Evolutionary conservation across 345 rosid species (phyloP).

Genomic region (Brassica incana): DNA sequence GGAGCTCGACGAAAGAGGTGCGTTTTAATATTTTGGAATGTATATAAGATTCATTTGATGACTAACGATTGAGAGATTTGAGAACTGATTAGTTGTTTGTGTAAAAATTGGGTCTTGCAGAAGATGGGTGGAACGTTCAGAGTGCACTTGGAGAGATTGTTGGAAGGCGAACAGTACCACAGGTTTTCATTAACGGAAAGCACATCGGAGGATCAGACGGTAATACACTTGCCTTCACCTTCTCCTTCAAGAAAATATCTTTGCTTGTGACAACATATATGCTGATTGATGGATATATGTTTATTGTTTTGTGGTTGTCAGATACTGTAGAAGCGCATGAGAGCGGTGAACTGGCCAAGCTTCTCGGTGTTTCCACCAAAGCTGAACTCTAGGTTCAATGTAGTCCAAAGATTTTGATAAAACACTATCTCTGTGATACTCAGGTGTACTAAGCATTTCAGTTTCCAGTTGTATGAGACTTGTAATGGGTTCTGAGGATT

Average conservation of each 20-base stretch:
- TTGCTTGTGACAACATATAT: slow-evolving; percentile 1
- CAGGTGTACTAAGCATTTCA: slow-evolving; percentile 3
- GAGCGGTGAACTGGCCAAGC: slow-evolving; percentile 69
- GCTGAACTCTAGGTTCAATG: slow-evolving; percentile 49
- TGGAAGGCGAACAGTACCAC: slow-evolving; percentile 87
- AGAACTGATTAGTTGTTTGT: neutral
- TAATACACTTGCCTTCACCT: slow-evolving; percentile 33
- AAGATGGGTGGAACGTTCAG: slow-evolving; percentile 76
- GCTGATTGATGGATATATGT: slow-evolving; percentile 1
- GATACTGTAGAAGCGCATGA: slow-evolving; percentile 76
- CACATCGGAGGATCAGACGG: slow-evolving; percentile 97
- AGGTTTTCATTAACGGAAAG: slow-evolving; percentile 80
- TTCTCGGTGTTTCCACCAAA: slow-evolving; percentile 52
- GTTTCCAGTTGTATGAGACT: slow-evolving; percentile 23
- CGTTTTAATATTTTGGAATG: neutral
- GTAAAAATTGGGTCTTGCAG: slow-evolving; percentile 42
- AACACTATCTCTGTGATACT: slow-evolving; percentile 1
- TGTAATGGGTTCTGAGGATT: slow-evolving; percentile 6
- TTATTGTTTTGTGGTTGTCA: slow-evolving; percentile 35
- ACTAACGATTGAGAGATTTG: neutral
- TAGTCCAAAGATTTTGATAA: slow-evolving; percentile 2
- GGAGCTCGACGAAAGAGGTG: slow-evolving; percentile 89
- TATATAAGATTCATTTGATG: neutral
- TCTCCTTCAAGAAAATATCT: neutral
- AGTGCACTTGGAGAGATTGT: slow-evolving; percentile 61